Percentiles rank a stretch among this genome's conserved stretches.
Evolutionary conservation across 768 basidiomycete genomes (phyloP).

Genomic region (Lactifluus echinatus): DNA sequence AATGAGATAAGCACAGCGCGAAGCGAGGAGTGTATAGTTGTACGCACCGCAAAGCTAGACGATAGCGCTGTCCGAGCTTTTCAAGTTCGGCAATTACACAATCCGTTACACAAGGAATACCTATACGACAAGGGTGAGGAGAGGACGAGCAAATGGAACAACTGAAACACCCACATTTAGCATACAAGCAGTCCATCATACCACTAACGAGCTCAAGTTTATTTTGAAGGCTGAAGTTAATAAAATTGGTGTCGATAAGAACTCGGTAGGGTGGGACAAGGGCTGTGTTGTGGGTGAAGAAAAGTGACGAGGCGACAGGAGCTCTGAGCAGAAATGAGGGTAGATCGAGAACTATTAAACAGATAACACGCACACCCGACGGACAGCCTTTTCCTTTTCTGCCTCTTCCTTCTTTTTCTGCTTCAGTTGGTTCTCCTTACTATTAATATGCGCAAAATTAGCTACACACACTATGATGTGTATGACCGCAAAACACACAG

Average conservation of each 20-base stretch:
- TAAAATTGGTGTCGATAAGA: conserved; percentile 98
- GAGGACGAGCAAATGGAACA: conserved; percentile 12
- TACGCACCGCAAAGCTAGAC: conserved; percentile 83
- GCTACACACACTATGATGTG: background rate
- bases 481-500: conserved; percentile 45
- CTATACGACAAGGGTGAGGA: conserved; percentile 37
- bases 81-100: conserved; percentile 98
- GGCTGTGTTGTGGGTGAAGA: conserved; percentile 90
- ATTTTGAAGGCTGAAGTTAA: conserved; percentile 97
- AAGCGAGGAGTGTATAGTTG: background rate
- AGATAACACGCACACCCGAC: conserved; percentile 56
- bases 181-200: conserved; percentile 99
- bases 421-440: conserved; percentile 91
- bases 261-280: conserved; percentile 96
- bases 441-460: conserved; percentile 26
- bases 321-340: conserved; percentile 39
- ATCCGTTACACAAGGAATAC: conserved; percentile 98
- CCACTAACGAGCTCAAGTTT: conserved; percentile 90
- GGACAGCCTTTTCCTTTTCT: conserved; percentile 68
- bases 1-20: background rate
- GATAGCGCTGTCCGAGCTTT: conserved; percentile 92
- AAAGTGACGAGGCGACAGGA: conserved; percentile 84
- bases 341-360: background rate
- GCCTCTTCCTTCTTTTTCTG: conserved; percentile 79
- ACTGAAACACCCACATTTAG: conserved; percentile 64